Conservation (phyloP, 2,329 filamentous ascomycete genomes). For the Neonectria neomacrospora region DNA sequence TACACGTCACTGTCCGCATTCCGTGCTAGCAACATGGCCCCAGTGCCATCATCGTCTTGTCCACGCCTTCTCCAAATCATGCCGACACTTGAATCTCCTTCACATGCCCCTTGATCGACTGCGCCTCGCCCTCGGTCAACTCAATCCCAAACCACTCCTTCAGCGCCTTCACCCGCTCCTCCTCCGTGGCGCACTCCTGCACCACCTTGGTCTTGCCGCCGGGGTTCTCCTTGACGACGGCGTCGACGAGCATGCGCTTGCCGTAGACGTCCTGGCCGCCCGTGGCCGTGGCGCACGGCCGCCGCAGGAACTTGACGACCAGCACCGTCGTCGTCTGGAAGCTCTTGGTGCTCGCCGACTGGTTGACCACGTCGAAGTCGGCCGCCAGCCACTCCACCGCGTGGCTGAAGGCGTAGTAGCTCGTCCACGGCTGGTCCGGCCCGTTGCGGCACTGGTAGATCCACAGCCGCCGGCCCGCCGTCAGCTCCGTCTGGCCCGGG, state of each 20-base stretch:
- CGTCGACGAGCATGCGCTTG: conserved; percentile 63
- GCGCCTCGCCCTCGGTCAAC: conserved; percentile 60
- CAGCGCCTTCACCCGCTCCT: conserved; percentile 63
- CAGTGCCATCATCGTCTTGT: not conserved
- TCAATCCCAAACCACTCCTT: conserved; percentile 63
- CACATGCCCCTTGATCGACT: conserved; percentile 61
- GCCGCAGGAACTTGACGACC: conserved; percentile 64
- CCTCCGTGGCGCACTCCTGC: conserved; percentile 60
- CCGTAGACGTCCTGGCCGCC: conserved; percentile 60
- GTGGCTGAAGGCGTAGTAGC: conserved; percentile 74
- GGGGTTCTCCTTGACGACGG: conserved; percentile 64
- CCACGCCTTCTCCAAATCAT: conserved; percentile 27
- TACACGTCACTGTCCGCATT: not conserved
- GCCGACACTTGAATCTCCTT: conserved; percentile 53
- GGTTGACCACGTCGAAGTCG: conserved; percentile 72
- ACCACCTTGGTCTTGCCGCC: conserved; percentile 61
- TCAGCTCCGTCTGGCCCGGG: conserved; percentile 55
- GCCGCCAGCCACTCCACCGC: conserved; percentile 67
- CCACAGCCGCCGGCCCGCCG: conserved; percentile 63
- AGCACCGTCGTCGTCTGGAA: conserved; percentile 67
- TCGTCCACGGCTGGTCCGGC: conserved; percentile 62
- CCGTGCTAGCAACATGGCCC: not conserved
- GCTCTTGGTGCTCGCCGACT: conserved; percentile 62
- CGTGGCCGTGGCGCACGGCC: conserved; percentile 52
- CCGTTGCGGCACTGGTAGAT: conserved; percentile 70